Base-by-base conservation (phyloP, 306 rosid species). In the Spatholobus suberectus region DNA sequence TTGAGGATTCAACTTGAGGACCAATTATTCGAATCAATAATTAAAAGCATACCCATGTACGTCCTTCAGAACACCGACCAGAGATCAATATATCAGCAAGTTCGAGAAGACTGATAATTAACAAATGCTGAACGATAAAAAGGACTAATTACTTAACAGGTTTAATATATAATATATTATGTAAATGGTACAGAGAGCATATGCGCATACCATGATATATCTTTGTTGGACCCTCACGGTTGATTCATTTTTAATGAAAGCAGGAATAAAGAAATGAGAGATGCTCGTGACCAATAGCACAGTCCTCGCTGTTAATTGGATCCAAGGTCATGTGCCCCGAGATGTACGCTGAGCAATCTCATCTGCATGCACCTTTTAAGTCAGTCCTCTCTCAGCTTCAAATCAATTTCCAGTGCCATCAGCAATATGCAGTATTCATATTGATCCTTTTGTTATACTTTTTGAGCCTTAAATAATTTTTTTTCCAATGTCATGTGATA, bases 331-430 rank as follows among this genome's bases (percentile, higher is more conserved):
- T 86, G 89, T 86, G 89, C 85, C 11, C 85, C 89, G 87, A 79
- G 87, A 86, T 86, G 87, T 87, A 83, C 84, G 89, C 89, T 83
- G 87, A 83, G 26, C 87, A 79, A 69, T 86, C 85, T 79, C 87
- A 86, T 79, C 81, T 78, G 34, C 86, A 49, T 70, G 38, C 62
- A 14, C 27, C 47, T 79, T 32, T 41, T 73, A 1, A n/a, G 2
- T 84, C 70, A 24, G 4, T 77, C 8, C 24, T 51, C 35, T 40
- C 67, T 77, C 73, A 23, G 6, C 44, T 73, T 82, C 63, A 15
- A 40, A 73, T 73, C 71, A 65, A 32, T 43, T 47, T 23, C 32
- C 27, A 34, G 9, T 46, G 23, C 21, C 49, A 43, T 58, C 65
- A 8, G 6, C 77, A 80, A 51, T 35, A 29, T 63, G 17, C 67